phyloP scores from a whole-genome alignment of 73 alveolate species.

The Symbiodinium pilosum region DNA sequence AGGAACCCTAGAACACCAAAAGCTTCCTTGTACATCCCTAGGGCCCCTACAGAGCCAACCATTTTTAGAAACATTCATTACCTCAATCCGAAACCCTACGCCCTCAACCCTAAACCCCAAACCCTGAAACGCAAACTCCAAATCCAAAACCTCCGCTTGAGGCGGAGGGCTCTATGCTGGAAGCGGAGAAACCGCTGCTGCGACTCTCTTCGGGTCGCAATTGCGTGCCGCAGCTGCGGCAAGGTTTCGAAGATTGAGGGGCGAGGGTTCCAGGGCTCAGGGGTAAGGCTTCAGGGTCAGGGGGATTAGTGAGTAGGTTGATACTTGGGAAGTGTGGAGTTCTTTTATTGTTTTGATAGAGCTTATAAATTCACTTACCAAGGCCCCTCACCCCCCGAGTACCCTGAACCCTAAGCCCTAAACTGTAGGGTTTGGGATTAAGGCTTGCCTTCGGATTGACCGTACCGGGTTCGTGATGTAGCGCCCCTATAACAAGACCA shows the following conservation, averaged over 20 bases:
- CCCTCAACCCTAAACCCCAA: neutral
- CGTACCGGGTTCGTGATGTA: neutral
- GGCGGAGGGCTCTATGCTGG: constrained; percentile 90
- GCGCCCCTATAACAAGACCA: neutral
- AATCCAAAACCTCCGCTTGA: neutral
- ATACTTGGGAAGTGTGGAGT: neutral
- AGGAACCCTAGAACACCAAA: too few relatives aligned
- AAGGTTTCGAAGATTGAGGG: neutral
- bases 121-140: neutral
- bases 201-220: constrained; percentile 22
- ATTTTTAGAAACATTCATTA: too few relatives aligned
- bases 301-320: neutral
- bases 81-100: neutral
- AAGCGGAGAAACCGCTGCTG: constrained; percentile 59
- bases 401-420: too few relatives aligned
- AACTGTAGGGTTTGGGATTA: neutral
- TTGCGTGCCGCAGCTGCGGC: neutral
- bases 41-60: too few relatives aligned
- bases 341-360: too few relatives aligned
- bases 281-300: neutral
- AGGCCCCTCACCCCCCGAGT: too few relatives aligned
- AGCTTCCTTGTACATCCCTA: too few relatives aligned
- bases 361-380: too few relatives aligned
- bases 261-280: neutral
- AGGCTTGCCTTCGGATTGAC: neutral